A percentile compares a stretch with the other conserved stretches of the same genome.
Conservation (phyloP, 2,329 filamentous ascomycete species). For the Colletotrichum sp. region DNA sequence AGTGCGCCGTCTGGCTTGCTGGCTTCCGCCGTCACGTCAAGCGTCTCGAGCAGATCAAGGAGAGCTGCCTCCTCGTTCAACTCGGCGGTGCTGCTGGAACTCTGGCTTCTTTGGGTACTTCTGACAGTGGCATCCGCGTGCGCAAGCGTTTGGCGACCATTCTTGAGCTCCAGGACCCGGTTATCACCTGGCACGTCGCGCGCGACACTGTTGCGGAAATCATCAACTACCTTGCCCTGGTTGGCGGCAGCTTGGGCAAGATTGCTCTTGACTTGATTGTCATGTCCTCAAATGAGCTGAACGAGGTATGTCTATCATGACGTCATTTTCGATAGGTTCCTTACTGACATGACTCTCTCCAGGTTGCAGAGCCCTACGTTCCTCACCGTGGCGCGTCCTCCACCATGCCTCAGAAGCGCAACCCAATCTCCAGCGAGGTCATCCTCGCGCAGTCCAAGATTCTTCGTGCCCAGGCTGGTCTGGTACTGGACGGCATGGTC, state of each 20-base stretch:
- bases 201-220: constrained; percentile 60
- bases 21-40: constrained; percentile 52
- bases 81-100: constrained; percentile 63
- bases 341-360: neutral
- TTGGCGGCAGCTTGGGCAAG: constrained; percentile 60
- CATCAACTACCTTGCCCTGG: constrained; percentile 55
- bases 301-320: constrained; percentile 17
- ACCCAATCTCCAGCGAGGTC: constrained; percentile 62
- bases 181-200: constrained; percentile 63
- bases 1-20: constrained; percentile 60
- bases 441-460: constrained; percentile 60
- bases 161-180: constrained; percentile 50
- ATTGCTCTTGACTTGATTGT: constrained; percentile 60
- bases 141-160: constrained; percentile 53
- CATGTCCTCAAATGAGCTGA: constrained; percentile 61
- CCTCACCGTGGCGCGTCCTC: constrained; percentile 58
- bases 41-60: constrained; percentile 49
- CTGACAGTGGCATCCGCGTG: constrained; percentile 52
- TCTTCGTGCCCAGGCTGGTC: constrained; percentile 53
- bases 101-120: constrained; percentile 54
- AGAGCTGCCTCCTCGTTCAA: constrained; percentile 54
- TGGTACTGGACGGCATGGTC: constrained; percentile 62
- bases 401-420: constrained; percentile 65
- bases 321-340: neutral
- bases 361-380: constrained; percentile 61